Evolutionary conservation across 257 asterid species (phyloP), one percentile per base, ranked within the genome.

Genomic region (Gentiana dahurica): DNA sequence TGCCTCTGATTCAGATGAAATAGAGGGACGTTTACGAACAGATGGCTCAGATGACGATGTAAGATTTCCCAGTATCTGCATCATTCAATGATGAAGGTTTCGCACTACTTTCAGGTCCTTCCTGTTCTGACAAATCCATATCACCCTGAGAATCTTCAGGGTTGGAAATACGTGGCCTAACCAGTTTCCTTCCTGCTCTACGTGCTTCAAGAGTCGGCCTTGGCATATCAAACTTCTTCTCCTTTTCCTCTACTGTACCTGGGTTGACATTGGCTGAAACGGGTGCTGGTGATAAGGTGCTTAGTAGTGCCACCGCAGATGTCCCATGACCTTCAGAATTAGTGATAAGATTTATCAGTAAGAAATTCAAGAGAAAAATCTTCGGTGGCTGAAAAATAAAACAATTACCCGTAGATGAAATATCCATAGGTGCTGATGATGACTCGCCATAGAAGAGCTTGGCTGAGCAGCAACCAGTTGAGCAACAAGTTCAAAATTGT

Each of bases 101-200:
- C 33, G 55, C 71, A 34, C 55, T 70, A 6, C 60, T 52, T 61
- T 66, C 78, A 24, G 82, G 48, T 34, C 77, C 92, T 12, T 85
- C 95, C 6, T 66, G 78, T 74, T 87, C 95, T 9, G 81, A 44
- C 94, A 88, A 85, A 58, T 87, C 95, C 24, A 62, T 70, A 66
- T 91, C 97, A 60, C 63, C 88, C 73, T 72, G 92, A 61, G 85
- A 71, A 69, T 85, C 94, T 67, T 81, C 84, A 24, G 94, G 90
- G 59, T 78, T 91, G 10, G 59, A 10, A 65, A 87, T 85, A 73
- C 64, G 86, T 37, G 98, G 98, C 39, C 98, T 95, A n/a, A 91
- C 94, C 63, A 91, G 77, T 72, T 67, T 91, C 78, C 95, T 79
- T 50, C 85, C 93, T 24, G 57, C 54, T 68, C 79, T 91, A 58